Evolutionary conservation across 148 eudicot species (phyloP).

Genomic region (Euryodendron excelsum): DNA sequence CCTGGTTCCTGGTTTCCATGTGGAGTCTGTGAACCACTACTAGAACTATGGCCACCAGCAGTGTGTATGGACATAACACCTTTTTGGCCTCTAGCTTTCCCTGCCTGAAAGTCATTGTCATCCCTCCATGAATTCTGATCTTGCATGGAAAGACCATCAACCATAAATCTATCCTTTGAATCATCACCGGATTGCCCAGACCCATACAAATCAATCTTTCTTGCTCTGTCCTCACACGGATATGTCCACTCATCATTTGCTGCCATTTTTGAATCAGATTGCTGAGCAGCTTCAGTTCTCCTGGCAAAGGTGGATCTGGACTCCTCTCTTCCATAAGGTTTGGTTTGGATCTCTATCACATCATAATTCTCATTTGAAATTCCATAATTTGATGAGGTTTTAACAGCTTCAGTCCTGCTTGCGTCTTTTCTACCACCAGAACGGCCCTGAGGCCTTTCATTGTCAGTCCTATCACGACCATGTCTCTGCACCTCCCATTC

Average conservation of each 20-base stretch:
- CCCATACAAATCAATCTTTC: constrained; percentile 26
- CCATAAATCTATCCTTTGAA: constrained; percentile 40
- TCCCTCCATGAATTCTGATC: constrained; percentile 58
- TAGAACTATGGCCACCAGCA: constrained; percentile 51
- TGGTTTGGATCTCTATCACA: constrained; percentile 89
- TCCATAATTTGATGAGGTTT: constrained; percentile 83
- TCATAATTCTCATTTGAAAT: constrained; percentile 82
- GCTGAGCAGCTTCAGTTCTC: constrained; percentile 44
- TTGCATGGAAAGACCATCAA: constrained; percentile 40
- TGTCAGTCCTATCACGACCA: constrained; percentile 46
- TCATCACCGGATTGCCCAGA: constrained; percentile 41
- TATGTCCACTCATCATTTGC: constrained; percentile 36
- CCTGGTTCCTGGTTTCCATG: constrained; percentile 51
- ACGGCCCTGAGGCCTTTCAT: constrained; percentile 65
- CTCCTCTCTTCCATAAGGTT: constrained; percentile 64
- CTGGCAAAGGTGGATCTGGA: constrained; percentile 36
- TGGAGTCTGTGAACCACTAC: constrained; percentile 55
- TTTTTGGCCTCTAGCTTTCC: constrained; percentile 53
- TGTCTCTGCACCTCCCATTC: constrained; percentile 78
- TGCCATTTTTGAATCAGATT: constrained; percentile 44
- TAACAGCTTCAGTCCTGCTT: constrained; percentile 70
- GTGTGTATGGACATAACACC: constrained; percentile 33
- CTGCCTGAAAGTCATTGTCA: constrained; percentile 57
- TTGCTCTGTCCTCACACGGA: constrained; percentile 37
- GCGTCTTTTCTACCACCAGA: constrained; percentile 64